Evolutionary conservation across 1,284 basidiomycete species (phyloP).

Genomic region (Abortiporus biennis): DNA sequence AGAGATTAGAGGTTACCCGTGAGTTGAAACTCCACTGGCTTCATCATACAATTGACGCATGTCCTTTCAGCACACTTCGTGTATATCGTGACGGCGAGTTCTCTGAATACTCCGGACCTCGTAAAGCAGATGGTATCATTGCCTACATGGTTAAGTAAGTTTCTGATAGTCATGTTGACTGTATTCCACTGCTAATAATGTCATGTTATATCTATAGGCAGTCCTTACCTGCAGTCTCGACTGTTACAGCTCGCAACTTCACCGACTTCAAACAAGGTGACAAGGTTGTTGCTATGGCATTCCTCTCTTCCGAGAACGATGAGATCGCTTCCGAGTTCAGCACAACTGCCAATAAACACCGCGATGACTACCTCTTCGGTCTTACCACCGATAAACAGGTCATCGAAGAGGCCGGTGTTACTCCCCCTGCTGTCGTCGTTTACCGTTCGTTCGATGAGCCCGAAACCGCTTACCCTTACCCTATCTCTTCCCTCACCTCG

Average conservation of each 20-base stretch:
- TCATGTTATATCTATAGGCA: constrained; percentile 50
- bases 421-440: constrained; percentile 80
- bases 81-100: constrained; percentile 86
- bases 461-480: constrained; percentile 63
- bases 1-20: constrained; percentile 92
- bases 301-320: constrained; percentile 64
- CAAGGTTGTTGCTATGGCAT: constrained; percentile 89
- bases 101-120: constrained; percentile 79
- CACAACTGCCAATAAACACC: constrained; percentile 77
- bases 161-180: not conserved
- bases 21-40: constrained; percentile 26
- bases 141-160: constrained; percentile 95
- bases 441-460: constrained; percentile 95
- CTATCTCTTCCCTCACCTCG: constrained; percentile 49
- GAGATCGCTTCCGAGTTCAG: constrained; percentile 71
- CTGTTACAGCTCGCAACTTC: constrained; percentile 71
- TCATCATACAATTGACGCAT: not conserved
- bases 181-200: not conserved
- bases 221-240: constrained; percentile 90
- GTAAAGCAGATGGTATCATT: constrained; percentile 95
- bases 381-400: constrained; percentile 68
- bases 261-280: constrained; percentile 87
- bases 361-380: constrained; percentile 94
- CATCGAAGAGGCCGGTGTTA: constrained; percentile 67
- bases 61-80: constrained; percentile 62